phyloP scores from a whole-genome alignment of 805 yeast genomes.

The Candida boleticola region DNA sequence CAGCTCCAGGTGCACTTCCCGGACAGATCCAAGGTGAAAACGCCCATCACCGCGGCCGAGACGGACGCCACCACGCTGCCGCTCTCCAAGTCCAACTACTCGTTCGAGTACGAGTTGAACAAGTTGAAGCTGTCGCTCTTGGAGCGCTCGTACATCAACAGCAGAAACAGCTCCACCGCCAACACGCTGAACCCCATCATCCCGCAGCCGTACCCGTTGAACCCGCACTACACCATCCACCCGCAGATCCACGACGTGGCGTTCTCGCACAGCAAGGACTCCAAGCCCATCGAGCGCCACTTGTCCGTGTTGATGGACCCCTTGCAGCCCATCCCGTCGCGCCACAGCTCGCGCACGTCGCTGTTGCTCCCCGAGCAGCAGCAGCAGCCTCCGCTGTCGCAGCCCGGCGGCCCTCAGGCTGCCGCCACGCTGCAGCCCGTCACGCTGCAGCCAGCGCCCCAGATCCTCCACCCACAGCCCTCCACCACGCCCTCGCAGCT shows the following conservation, averaged over 20 bases:
- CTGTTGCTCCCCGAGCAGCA: constrained; percentile 4
- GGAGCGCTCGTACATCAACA: constrained; percentile 8
- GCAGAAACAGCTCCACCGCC: constrained; percentile 15
- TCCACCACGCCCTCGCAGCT: constrained; percentile 10
- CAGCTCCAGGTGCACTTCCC: background rate
- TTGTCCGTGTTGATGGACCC: constrained; percentile 41
- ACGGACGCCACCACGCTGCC: constrained; percentile 15
- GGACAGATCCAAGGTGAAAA: background rate
- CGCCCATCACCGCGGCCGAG: constrained; percentile 5
- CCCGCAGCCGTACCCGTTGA: constrained; percentile 36
- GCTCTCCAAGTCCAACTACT: constrained; percentile 7
- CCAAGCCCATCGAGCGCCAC: constrained; percentile 27
- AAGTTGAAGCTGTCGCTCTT: constrained; percentile 11
- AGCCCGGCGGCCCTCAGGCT: background rate
- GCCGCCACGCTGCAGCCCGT: background rate
- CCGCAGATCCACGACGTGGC: constrained; percentile 7
- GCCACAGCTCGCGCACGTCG: constrained; percentile 9
- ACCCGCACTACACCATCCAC: constrained; percentile 34
- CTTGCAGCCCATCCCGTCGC: constrained; percentile 27
- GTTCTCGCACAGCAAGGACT: background rate
- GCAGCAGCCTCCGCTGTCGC: background rate
- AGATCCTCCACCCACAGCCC: background rate
- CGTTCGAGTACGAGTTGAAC: constrained; percentile 13
- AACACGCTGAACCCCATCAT: constrained; percentile 18
- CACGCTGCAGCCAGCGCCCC: background rate